Percentiles rank a stretch among this genome's conserved stretches.
Evolutionary conservation across 495 filamentous ascomycete genomes (phyloP).

Genomic region (Daldinia loculata): DNA sequence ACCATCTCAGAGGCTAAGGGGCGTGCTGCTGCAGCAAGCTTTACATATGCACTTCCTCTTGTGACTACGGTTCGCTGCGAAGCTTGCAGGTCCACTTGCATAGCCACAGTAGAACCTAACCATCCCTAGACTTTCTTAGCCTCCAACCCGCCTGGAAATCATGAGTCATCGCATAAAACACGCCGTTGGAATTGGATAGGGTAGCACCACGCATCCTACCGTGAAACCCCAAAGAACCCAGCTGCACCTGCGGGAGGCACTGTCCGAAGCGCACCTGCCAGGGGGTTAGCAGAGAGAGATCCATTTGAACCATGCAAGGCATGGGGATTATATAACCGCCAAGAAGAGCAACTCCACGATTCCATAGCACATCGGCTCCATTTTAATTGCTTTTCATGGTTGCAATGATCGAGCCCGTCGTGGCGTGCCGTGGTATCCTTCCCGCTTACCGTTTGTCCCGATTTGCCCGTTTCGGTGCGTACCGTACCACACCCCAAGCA

Average conservation of each 20-base stretch:
- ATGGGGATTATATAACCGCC: slow-evolving; percentile 26
- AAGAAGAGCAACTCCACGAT: slow-evolving; percentile 40
- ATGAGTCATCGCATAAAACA: slow-evolving; percentile 27
- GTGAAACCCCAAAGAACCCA: slow-evolving; percentile 29
- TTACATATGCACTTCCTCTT: slow-evolving; percentile 47
- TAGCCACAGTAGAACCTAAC: slow-evolving; percentile 14
- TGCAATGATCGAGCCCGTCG: slow-evolving; percentile 39
- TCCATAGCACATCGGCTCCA: slow-evolving; percentile 33
- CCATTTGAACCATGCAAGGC: slow-evolving; percentile 40
- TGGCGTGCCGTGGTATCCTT: slow-evolving; percentile 38
- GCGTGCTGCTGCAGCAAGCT: slow-evolving; percentile 31
- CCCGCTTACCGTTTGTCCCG: slow-evolving; percentile 27
- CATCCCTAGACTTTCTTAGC: background rate
- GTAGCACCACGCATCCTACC: slow-evolving; percentile 29
- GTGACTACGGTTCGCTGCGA: slow-evolving; percentile 52
- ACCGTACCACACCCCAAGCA: slow-evolving; percentile 12
- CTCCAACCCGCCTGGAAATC: background rate
- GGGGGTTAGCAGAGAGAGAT: slow-evolving; percentile 22
- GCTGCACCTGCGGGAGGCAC: slow-evolving; percentile 44
- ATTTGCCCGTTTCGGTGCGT: slow-evolving; percentile 28
- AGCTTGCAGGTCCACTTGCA: slow-evolving; percentile 39
- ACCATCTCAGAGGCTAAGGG: slow-evolving; percentile 5
- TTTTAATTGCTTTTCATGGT: slow-evolving; percentile 37
- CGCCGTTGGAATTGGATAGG: slow-evolving; percentile 17
- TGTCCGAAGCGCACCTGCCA: slow-evolving; percentile 41